These are phyloP conservation scores for Moricandia moricandioides DNA, from an alignment of 345 rosid species.

Conservation along the genomic window DNA sequence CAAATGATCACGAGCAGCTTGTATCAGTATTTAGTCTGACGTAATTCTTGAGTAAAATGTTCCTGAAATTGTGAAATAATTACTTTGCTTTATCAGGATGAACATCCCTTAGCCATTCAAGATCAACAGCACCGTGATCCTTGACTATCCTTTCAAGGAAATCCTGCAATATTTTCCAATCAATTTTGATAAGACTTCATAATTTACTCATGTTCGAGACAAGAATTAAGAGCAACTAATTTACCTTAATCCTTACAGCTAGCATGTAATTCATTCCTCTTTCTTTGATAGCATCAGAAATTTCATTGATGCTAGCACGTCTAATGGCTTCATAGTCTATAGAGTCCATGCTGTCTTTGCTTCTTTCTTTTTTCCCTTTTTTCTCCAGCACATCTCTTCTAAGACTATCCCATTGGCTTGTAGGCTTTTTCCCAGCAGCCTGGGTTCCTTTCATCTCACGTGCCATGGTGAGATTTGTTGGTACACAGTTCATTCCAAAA, in stretches of 20 bases:
- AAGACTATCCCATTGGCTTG: conserved; percentile 74
- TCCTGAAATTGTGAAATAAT: conserved; percentile 28
- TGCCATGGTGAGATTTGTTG: conserved; percentile 28
- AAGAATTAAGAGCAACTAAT: background rate
- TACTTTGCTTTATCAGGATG: conserved; percentile 80
- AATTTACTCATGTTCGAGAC: conserved; percentile 6
- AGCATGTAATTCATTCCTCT: conserved; percentile 92
- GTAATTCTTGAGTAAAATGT: conserved; percentile 12
- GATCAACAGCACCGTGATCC: conserved; percentile 74
- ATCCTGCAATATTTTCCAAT: conserved; percentile 54
- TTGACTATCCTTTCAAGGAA: conserved; percentile 64
- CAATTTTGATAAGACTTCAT: conserved; percentile 1
- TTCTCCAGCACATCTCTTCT: conserved; percentile 52
- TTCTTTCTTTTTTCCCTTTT: conserved; percentile 47
- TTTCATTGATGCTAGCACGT: conserved; percentile 46
- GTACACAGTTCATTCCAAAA: conserved; percentile 22
- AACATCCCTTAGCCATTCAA: conserved; percentile 88
- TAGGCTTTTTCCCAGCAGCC: conserved; percentile 42
- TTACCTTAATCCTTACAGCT: conserved; percentile 83
- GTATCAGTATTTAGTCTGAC: background rate
- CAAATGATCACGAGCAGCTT: conserved; percentile 28
- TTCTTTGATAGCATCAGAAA: conserved; percentile 65
- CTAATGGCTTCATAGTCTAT: conserved; percentile 85
- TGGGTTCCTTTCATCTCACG: conserved; percentile 52
- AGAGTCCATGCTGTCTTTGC: conserved; percentile 61